A percentile compares a stretch with the other conserved stretches of the same genome.
phyloP scores from a whole-genome alignment of 202 grass and related monocot species.

The Eragrostis tef region DNA sequence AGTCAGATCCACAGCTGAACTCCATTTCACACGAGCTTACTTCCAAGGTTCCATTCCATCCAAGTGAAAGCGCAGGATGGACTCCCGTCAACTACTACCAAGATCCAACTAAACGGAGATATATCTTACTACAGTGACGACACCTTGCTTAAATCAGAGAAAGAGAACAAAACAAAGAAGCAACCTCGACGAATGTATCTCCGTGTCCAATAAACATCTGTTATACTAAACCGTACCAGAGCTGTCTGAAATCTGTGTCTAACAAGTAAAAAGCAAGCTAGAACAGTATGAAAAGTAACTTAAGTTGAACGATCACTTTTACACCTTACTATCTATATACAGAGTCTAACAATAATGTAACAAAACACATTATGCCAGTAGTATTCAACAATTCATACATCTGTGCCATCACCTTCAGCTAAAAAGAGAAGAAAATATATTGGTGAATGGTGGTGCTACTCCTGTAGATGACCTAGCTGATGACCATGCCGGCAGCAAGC shows the following conservation, averaged over 20 bases:
- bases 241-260: not conserved
- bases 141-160: not conserved
- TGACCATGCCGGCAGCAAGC: not conserved
- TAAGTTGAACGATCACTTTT: not conserved
- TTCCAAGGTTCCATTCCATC: not conserved
- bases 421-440: slow-evolving; percentile 3
- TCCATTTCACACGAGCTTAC: not conserved
- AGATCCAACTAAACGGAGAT: slow-evolving; percentile 1
- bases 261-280: not conserved
- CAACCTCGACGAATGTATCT: not conserved
- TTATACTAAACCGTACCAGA: not conserved
- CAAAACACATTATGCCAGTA: not conserved
- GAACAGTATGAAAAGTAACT: not conserved
- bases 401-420: slow-evolving; percentile 26
- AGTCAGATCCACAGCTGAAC: not conserved
- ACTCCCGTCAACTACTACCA: slow-evolving; percentile 41
- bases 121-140: not conserved
- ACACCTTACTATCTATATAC: slow-evolving; percentile 39
- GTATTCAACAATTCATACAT: slow-evolving; percentile 43
- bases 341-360: not conserved
- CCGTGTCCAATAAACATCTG: not conserved
- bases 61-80: slow-evolving; percentile 8
- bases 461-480: not conserved
- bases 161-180: not conserved
- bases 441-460: slow-evolving; percentile 21